Percentiles rank a stretch among this genome's conserved stretches.
Evolutionary conservation across 768 basidiomycete genomes (phyloP).

Genomic region (Amanita muscaria): DNA sequence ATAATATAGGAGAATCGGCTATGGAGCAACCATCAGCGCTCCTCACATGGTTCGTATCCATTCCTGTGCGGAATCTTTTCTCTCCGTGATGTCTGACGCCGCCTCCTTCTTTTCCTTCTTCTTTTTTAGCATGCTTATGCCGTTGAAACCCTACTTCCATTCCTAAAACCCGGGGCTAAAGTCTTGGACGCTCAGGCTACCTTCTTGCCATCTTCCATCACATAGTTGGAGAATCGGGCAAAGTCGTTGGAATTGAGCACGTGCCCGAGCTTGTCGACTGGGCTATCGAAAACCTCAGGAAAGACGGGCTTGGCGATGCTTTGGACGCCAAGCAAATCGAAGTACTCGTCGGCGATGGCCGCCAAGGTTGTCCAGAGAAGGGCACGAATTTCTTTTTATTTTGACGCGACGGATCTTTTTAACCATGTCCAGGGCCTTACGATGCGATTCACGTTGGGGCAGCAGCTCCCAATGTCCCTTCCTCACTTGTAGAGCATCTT

Average conservation of each 20-base stretch:
- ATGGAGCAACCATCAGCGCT: constrained; percentile 89
- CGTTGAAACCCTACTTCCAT: constrained; percentile 63
- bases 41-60: constrained; percentile 78
- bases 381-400: constrained; percentile 15
- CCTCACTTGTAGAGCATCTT: constrained; percentile 68
- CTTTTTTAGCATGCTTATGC: constrained; percentile 75
- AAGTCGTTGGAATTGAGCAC: constrained; percentile 88
- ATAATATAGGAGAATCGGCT: constrained; percentile 52
- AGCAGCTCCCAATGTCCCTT: constrained; percentile 69
- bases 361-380: constrained; percentile 44
- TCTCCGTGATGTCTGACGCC: not conserved
- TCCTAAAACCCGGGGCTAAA: constrained; percentile 57
- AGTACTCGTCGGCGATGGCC: constrained; percentile 71
- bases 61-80: not conserved
- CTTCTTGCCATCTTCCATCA: constrained; percentile 74
- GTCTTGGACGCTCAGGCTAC: constrained; percentile 88
- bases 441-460: constrained; percentile 93
- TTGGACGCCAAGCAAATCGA: constrained; percentile 48
- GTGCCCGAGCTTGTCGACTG: constrained; percentile 67
- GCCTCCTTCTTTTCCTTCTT: too few relatives aligned
- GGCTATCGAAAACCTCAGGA: constrained; percentile 58
- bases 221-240: constrained; percentile 48
- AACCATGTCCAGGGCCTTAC: constrained; percentile 43
- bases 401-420: constrained; percentile 2
- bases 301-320: constrained; percentile 52